phyloP scores from a whole-genome alignment of 129 eudicot species.

The Daucus carota region DNA sequence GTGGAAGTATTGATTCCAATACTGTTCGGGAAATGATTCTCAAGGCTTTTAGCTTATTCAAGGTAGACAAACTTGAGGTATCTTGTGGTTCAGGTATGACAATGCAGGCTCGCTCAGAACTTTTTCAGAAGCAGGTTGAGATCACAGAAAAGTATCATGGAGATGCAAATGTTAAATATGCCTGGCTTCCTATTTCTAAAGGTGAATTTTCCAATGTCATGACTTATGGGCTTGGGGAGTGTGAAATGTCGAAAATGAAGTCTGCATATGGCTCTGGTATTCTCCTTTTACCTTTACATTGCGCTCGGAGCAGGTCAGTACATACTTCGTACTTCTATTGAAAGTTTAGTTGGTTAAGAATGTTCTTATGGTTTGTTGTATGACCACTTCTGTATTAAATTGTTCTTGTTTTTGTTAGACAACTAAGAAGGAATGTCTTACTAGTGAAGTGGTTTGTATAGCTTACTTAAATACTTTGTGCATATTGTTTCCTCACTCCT shows the following conservation, averaged over 20 bases:
- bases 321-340: background rate
- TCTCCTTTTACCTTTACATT: conserved; percentile 63
- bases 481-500: background rate
- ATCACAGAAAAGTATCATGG: conserved; percentile 69
- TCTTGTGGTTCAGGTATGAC: conserved; percentile 28
- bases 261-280: conserved; percentile 59
- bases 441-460: background rate
- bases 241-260: conserved; percentile 30
- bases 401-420: background rate
- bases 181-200: conserved; percentile 67
- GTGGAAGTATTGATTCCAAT: conserved; percentile 24
- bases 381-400: background rate
- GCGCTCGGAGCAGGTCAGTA: conserved; percentile 56
- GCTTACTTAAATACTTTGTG: background rate
- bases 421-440: background rate
- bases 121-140: conserved; percentile 71
- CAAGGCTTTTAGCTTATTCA: conserved; percentile 19
- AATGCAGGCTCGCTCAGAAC: conserved; percentile 42
- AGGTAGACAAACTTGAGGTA: conserved; percentile 37
- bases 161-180: conserved; percentile 61
- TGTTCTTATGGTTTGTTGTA: background rate
- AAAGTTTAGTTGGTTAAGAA: background rate
- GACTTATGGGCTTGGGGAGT: conserved; percentile 46
- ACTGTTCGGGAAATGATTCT: conserved; percentile 42
- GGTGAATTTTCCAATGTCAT: conserved; percentile 32